Evolutionary conservation across 768 basidiomycete species (phyloP).

Genomic region (Pisolithus orientalis): DNA sequence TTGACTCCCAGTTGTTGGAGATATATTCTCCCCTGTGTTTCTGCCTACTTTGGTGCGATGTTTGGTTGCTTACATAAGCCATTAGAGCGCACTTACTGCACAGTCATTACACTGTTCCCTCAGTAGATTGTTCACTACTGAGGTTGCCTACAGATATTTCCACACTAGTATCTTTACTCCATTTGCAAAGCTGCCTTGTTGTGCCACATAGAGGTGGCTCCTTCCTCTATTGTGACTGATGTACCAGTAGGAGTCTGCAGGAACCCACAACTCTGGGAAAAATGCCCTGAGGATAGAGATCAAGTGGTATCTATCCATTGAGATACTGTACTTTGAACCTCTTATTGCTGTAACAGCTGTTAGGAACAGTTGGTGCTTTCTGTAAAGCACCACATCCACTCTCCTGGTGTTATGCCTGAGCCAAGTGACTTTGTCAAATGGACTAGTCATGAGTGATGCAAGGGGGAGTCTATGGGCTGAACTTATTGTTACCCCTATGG

Average conservation of each 20-base stretch:
- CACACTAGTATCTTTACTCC: slow-evolving; percentile 69
- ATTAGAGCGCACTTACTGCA: too few relatives aligned
- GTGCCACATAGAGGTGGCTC: slow-evolving; percentile 73
- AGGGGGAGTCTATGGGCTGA: too few relatives aligned
- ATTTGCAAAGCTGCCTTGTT: slow-evolving; percentile 63
- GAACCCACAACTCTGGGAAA: slow-evolving; percentile 80
- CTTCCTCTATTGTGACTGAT: slow-evolving; percentile 74
- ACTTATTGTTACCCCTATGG: too few relatives aligned
- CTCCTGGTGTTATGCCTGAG: slow-evolving; percentile 46
- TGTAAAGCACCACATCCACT: slow-evolving; percentile 34
- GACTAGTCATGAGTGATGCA: too few relatives aligned
- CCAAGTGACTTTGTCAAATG: too few relatives aligned
- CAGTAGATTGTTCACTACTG: too few relatives aligned
- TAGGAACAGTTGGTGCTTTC: neutral
- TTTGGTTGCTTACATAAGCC: too few relatives aligned
- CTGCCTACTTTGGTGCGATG: too few relatives aligned
- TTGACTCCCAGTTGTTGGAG: slow-evolving; percentile 65
- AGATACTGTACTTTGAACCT: slow-evolving; percentile 79
- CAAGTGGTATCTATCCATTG: slow-evolving; percentile 72
- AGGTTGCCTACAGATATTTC: too few relatives aligned
- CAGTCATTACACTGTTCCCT: too few relatives aligned
- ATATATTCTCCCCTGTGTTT: too few relatives aligned
- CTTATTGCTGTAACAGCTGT: slow-evolving; percentile 56
- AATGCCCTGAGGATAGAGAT: slow-evolving; percentile 89
- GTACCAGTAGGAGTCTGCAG: slow-evolving; percentile 90